These are phyloP conservation scores for Arachnopeziza araneosa DNA, from an alignment of 2,329 filamentous ascomycete species.

Conservation along the genomic window DNA sequence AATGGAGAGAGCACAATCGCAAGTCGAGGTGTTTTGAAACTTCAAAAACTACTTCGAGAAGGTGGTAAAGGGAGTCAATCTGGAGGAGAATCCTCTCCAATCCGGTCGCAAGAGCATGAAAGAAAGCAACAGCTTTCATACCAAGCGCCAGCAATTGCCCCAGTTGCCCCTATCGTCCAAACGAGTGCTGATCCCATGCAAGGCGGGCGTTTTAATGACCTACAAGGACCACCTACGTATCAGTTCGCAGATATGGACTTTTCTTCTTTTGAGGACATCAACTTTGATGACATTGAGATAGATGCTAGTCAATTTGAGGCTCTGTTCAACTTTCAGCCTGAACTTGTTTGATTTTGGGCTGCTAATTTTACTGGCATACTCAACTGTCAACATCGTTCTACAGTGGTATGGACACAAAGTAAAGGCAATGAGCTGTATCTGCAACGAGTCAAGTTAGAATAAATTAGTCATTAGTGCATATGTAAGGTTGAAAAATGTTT, in stretches of 20 bases:
- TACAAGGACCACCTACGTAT: background rate
- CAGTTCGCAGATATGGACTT: background rate
- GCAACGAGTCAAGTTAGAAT: too few relatives aligned
- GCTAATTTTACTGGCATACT: too few relatives aligned
- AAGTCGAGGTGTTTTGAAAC: constrained; percentile 15
- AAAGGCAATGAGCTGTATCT: background rate
- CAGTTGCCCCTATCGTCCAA: background rate
- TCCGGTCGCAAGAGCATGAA: background rate
- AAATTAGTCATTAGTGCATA: too few relatives aligned
- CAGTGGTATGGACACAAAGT: background rate
- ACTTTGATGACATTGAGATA: constrained; percentile 12
- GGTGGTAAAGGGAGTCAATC: background rate
- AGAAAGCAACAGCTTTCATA: background rate
- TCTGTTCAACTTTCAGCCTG: background rate
- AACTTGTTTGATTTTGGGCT: background rate
- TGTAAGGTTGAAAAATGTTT: too few relatives aligned
- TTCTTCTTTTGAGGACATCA: constrained; percentile 6
- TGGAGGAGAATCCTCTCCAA: background rate
- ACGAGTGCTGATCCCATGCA: background rate
- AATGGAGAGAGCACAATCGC: constrained; percentile 16
- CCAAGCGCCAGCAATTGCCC: background rate
- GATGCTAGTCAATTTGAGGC: constrained; percentile 11
- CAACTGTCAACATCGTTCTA: too few relatives aligned
- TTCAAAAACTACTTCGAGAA: constrained; percentile 8
- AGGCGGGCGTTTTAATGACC: background rate